Evolutionary conservation across 2,329 filamentous ascomycete genomes (phyloP), one percentile per base, ranked within the genome.

Genomic region (Lojkania enalia): DNA sequence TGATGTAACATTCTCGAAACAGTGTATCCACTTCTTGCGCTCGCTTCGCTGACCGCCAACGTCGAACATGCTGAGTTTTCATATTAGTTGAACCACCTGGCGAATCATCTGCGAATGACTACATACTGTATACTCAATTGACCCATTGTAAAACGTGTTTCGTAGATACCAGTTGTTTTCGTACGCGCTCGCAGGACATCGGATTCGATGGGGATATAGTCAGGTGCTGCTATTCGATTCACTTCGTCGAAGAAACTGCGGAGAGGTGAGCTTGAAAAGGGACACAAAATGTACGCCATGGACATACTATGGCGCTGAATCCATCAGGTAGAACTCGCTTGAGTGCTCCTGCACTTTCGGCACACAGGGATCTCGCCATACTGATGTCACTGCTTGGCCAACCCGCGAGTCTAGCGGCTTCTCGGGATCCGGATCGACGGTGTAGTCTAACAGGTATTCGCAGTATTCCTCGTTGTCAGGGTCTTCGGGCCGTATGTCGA

Each of bases 21-120:
- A 99, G 74, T 99, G 94, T 67, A 99, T 99, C 94, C 94, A 99
- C 76, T 99, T 99, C 78, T 99, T 99, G 52, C 94, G 83, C 74
- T 99, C 94, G 71, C 92, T 97, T 67, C 94, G 80, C 73, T 99
- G 94, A 18, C 94, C 94, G 52, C 94, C 94, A 3, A 99, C 94
- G 70, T 99, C 94, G 67, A 99, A 99, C 94, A 99, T 99, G 76
- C 92, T 97, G 66, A 45, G 38, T 39, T 54, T 63, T 59, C 56
- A 62, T 20, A 54, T 64, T 65, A 68, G 63, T 57, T 42, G 45
- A 55, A 49, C 35, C 30, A 37, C 48, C 42, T 41, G 16, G 23
- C 46, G 30, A 35, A 19, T 25, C 43, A 48, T 43, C 49, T 48
- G 33, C 29, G 30, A 25, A 16, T 21, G 37, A 23, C 36, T 35